Evolutionary conservation across 1,139 yeast species (phyloP).

Genomic region (Hemisphaericaspora lyxosophila): DNA sequence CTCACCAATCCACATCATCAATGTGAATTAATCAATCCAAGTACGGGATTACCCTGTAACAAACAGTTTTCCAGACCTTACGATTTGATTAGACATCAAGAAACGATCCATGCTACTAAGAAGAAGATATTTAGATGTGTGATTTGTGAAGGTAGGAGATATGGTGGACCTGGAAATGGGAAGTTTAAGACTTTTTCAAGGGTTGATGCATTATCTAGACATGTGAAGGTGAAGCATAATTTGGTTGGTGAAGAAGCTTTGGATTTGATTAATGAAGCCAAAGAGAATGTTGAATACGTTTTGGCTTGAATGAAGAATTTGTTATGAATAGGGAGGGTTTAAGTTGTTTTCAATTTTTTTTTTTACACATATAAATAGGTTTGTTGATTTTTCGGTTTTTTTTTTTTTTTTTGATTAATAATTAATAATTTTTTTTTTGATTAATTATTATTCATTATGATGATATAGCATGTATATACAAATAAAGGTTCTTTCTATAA

Average conservation of each 20-base stretch:
- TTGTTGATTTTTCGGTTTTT: not conserved
- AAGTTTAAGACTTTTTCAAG: conserved; percentile 54
- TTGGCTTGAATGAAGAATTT: conserved; percentile 17
- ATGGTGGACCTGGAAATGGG: conserved; percentile 57
- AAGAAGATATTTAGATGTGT: conserved; percentile 52
- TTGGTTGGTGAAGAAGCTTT: conserved; percentile 48
- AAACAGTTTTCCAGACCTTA: conserved; percentile 50
- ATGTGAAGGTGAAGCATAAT: conserved; percentile 51
- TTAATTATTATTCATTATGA: not conserved
- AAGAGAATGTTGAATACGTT: conserved; percentile 70
- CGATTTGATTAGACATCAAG: conserved; percentile 51
- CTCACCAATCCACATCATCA: conserved; percentile 37
- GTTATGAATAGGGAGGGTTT: not conserved
- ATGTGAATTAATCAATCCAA: conserved; percentile 58
- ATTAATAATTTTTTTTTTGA: no score
- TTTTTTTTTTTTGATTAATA: not conserved
- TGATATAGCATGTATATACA: conserved; percentile 1
- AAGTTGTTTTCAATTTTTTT: not conserved
- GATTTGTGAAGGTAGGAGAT: conserved; percentile 48
- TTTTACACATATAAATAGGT: not conserved
- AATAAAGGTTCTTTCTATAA: conserved; percentile 1
- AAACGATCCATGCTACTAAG: conserved; percentile 49
- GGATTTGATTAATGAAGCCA: conserved; percentile 70
- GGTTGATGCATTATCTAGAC: conserved; percentile 52
- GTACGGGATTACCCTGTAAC: conserved; percentile 44